phyloP scores from a whole-genome alignment of 805 yeast species.

The Lipomyces yamadae region DNA sequence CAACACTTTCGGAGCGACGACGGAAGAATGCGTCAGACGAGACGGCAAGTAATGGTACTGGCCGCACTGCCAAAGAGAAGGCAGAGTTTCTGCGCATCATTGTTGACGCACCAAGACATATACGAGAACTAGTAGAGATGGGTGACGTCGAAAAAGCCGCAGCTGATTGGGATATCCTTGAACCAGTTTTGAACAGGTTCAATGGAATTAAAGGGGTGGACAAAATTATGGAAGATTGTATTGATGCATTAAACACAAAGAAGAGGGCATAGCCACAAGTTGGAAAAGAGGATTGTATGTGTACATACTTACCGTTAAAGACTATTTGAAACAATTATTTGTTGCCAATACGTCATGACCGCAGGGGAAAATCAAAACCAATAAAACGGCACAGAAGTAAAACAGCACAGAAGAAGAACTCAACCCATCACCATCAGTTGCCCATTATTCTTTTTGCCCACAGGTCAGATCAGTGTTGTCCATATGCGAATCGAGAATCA shows the following conservation, averaged over 20 bases:
- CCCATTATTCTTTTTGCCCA: neutral
- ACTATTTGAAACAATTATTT: neutral
- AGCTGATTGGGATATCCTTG: conserved; percentile 23
- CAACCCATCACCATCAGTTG: neutral
- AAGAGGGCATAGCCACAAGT: neutral
- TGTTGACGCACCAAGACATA: conserved; percentile 24
- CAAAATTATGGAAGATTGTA: conserved; percentile 22
- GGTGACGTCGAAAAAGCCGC: conserved; percentile 25
- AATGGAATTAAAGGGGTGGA: conserved; percentile 17
- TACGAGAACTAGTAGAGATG: conserved; percentile 14
- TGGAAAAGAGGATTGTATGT: neutral
- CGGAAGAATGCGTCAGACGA: conserved; percentile 4
- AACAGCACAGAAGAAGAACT: neutral
- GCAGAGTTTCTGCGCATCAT: conserved; percentile 10
- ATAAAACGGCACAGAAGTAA: neutral
- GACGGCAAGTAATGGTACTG: neutral
- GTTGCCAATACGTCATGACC: neutral
- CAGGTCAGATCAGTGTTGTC: neutral
- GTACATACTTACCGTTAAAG: neutral
- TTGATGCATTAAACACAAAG: neutral
- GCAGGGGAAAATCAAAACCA: neutral
- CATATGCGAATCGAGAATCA: neutral
- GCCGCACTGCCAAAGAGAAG: neutral
- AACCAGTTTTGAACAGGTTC: conserved; percentile 18
- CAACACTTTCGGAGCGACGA: conserved; percentile 27